A percentile compares a stretch with the other conserved stretches of the same genome.
These are phyloP conservation scores for Fusarium sp. DNA, from an alignment of 2,329 filamentous ascomycete genomes.

Conservation along the genomic window DNA sequence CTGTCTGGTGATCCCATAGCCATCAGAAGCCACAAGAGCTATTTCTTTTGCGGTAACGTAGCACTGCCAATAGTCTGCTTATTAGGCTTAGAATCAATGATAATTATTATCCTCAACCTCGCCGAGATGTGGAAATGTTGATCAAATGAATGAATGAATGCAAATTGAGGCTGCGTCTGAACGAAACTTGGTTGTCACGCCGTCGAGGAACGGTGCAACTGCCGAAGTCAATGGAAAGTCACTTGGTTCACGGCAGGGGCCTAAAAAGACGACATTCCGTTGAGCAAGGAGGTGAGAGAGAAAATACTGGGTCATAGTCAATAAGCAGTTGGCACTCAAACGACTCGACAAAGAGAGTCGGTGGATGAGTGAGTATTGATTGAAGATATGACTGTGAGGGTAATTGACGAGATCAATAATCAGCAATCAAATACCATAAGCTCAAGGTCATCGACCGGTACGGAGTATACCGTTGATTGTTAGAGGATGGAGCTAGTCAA, in stretches of 20 bases:
- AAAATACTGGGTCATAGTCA: neutral
- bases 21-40: constrained; percentile 2
- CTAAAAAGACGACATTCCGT: neutral
- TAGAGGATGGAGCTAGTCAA: neutral
- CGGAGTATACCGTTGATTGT: neutral
- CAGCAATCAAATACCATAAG: too few species aligned
- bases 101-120: neutral
- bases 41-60: neutral
- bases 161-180: neutral
- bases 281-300: neutral
- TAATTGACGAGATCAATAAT: neutral
- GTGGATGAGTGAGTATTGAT: neutral
- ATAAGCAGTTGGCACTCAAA: neutral
- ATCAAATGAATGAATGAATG: neutral
- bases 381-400: neutral
- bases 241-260: neutral
- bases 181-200: neutral
- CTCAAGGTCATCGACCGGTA: neutral
- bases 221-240: neutral
- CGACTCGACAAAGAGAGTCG: neutral
- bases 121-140: neutral
- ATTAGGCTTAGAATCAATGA: neutral
- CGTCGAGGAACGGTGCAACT: constrained; percentile 3
- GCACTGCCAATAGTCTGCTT: neutral
- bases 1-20: neutral